These are phyloP conservation scores for Wallacemonas sp. DNA, from an alignment of 208 protist genomes.

Conservation along the genomic window DNA sequence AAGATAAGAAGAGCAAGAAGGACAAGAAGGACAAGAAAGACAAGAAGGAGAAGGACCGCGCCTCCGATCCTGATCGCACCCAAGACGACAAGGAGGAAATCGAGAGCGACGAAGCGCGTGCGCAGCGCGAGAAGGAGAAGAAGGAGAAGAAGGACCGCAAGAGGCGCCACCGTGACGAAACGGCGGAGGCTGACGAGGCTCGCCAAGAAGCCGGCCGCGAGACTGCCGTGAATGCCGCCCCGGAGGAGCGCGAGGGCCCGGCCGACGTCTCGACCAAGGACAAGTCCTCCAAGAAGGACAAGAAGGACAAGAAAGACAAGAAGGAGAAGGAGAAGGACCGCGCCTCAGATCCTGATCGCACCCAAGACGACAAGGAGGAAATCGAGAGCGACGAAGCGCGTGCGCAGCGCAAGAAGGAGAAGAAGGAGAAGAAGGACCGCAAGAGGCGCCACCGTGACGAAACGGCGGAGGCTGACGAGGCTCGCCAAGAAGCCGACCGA, in stretches of 20 bases:
- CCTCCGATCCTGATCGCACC: neutral
- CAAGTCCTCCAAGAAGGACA: conserved; percentile 16
- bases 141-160: conserved; percentile 6
- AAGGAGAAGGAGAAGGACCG: conserved; percentile 7
- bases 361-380: neutral
- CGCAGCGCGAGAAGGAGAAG: conserved; percentile 7
- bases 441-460: neutral
- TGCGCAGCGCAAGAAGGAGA: conserved; percentile 7
- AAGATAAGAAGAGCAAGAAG: neutral
- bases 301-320: conserved; percentile 15
- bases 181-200: neutral
- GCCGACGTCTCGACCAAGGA: too few species aligned
- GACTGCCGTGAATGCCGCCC: neutral
- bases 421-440: conserved; percentile 4
- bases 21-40: neutral
- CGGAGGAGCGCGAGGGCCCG: too few species aligned
- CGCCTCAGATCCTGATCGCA: neutral
- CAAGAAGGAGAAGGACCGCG: neutral
- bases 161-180: neutral
- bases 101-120: neutral
- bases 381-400: neutral
- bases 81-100: neutral
- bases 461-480: neutral
- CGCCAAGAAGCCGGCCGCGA: neutral
- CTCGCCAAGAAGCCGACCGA: too few species aligned